Percentiles rank a stretch among this genome's conserved stretches.
These are phyloP conservation scores for Rhypophila decipiens DNA, from an alignment of 495 filamentous ascomycete species.

Conservation along the genomic window DNA sequence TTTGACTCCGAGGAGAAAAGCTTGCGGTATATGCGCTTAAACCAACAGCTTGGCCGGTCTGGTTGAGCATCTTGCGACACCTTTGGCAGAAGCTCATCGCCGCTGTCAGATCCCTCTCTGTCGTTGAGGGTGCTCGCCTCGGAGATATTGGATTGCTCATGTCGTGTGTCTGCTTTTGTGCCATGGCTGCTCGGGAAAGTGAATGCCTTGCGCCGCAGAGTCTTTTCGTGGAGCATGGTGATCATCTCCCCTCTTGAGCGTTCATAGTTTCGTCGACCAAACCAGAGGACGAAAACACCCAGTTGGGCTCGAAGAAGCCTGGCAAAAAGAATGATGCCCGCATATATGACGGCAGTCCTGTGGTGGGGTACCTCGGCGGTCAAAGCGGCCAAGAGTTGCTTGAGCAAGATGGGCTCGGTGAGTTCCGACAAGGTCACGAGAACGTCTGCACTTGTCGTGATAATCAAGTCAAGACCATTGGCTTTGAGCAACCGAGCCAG, in stretches of 20 bases:
- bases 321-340: conserved; percentile 51
- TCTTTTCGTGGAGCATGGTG: conserved; percentile 84
- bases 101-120: conserved; percentile 18
- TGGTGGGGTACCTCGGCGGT: conserved; percentile 42
- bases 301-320: conserved; percentile 59
- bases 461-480: conserved; percentile 68
- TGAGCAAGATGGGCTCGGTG: conserved; percentile 60
- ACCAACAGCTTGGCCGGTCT: conserved; percentile 6
- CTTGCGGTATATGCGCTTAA: conserved; percentile 5
- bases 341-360: conserved; percentile 58
- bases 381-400: conserved; percentile 65
- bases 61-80: conserved; percentile 7
- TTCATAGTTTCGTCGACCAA: conserved; percentile 64
- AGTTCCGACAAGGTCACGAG: conserved; percentile 59
- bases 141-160: conserved; percentile 11
- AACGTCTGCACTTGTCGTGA: conserved; percentile 54
- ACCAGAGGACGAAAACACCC: conserved; percentile 67
- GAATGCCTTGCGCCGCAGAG: conserved; percentile 65
- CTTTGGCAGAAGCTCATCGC: conserved; percentile 12
- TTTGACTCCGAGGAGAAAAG: not conserved
- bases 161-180: not conserved
- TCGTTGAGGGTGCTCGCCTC: conserved; percentile 20
- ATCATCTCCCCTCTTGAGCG: conserved; percentile 78
- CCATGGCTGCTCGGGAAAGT: conserved; percentile 33
- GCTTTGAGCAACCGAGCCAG: conserved; percentile 60